A percentile compares a stretch with the other conserved stretches of the same genome.
Evolutionary conservation across 1,284 basidiomycete species (phyloP).

Genomic region (Sporisorium graminicola): DNA sequence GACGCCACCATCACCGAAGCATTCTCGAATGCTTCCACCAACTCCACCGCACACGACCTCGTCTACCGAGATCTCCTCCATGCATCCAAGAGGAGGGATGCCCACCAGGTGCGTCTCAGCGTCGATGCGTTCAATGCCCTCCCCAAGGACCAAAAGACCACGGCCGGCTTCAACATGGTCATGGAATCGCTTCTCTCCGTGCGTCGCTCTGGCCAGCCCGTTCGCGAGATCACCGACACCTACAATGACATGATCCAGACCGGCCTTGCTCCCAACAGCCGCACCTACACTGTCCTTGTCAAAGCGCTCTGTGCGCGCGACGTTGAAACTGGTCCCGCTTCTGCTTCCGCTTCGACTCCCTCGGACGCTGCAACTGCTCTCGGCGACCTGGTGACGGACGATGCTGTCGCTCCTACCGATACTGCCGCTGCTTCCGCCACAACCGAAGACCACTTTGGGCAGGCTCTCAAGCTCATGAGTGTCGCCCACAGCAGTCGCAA

Average conservation of each 20-base stretch:
- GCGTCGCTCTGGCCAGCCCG: slow-evolving; percentile 74
- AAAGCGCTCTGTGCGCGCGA: slow-evolving; percentile 80
- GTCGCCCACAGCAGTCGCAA: slow-evolving; percentile 68
- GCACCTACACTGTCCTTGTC: slow-evolving; percentile 81
- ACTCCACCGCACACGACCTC: slow-evolving; percentile 17
- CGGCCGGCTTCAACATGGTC: slow-evolving; percentile 77
- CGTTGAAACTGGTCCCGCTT: slow-evolving; percentile 72
- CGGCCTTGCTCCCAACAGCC: slow-evolving; percentile 77
- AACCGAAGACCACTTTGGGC: slow-evolving; percentile 68
- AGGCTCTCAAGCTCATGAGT: slow-evolving; percentile 75
- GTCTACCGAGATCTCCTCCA: slow-evolving; percentile 24
- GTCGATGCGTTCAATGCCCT: slow-evolving; percentile 57
- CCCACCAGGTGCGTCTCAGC: slow-evolving; percentile 13
- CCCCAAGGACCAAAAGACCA: slow-evolving; percentile 50
- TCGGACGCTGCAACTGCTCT: not conserved
- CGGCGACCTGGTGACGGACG: not conserved
- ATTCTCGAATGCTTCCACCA: too few relatives aligned
- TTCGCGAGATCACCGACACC: slow-evolving; percentile 76
- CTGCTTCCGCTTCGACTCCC: not conserved
- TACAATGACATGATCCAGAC: slow-evolving; percentile 83
- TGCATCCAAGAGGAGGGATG: slow-evolving; percentile 28
- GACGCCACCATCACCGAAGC: not conserved
- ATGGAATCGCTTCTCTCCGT: slow-evolving; percentile 75
- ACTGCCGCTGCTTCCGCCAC: not conserved
- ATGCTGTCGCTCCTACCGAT: not conserved